Evolutionary conservation across 1,139 yeast species (phyloP).

Genomic region (Candida glucosophila): DNA sequence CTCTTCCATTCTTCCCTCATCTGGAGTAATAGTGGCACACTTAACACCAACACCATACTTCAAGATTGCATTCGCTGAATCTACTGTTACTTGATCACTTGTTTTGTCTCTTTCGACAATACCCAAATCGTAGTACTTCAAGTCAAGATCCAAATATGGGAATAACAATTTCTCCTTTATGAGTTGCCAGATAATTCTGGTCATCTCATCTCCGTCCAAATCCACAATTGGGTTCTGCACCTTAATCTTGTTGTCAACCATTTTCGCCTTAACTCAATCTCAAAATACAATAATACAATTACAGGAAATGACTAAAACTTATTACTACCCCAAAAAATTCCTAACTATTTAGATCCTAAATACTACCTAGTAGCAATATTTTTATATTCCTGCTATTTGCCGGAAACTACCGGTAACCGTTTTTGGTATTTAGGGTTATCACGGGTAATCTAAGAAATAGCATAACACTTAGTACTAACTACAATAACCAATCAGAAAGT

Average conservation of each 20-base stretch:
- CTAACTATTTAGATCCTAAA: too few relatives aligned
- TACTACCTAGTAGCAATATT: too few relatives aligned
- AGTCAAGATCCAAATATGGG: conserved; percentile 80
- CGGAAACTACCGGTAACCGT: too few relatives aligned
- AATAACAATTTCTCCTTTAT: conserved; percentile 74
- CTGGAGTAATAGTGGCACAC: conserved; percentile 98
- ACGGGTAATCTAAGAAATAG: too few relatives aligned
- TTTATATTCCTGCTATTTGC: too few relatives aligned
- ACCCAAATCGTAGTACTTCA: conserved; percentile 87
- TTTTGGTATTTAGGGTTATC: too few relatives aligned
- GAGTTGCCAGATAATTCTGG: conserved; percentile 84
- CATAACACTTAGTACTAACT: too few relatives aligned
- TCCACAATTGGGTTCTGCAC: conserved; percentile 89
- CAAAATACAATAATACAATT: too few relatives aligned
- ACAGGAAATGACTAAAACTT: too few relatives aligned
- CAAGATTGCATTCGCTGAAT: conserved; percentile 84
- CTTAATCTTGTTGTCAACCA: conserved; percentile 44
- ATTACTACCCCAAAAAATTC: too few relatives aligned
- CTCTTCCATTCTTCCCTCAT: conserved; percentile 89
- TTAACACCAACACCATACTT: conserved; percentile 89
- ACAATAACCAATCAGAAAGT: too few relatives aligned
- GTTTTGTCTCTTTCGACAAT: conserved; percentile 81
- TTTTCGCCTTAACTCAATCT: too few relatives aligned
- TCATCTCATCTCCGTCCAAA: conserved; percentile 96
- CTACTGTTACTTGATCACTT: conserved; percentile 77